These are phyloP conservation scores for Paraurostyla sp. DNA, from an alignment of 73 alveolate species.

Conservation along the genomic window DNA sequence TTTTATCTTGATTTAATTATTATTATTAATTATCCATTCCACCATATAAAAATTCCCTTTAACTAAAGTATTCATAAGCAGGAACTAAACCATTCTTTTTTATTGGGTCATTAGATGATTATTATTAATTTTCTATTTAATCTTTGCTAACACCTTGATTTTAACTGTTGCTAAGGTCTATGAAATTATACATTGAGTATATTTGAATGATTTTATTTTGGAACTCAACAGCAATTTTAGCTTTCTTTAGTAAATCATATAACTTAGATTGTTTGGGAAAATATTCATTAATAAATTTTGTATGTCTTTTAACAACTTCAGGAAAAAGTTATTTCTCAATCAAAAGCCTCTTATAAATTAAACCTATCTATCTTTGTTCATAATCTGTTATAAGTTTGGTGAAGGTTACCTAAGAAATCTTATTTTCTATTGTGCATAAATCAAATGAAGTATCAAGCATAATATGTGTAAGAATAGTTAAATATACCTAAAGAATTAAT, in stretches of 20 bases:
- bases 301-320: conserved; percentile 22
- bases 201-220: background rate
- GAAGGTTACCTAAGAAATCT: background rate
- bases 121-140: background rate
- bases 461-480: background rate
- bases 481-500: background rate
- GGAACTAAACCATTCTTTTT: background rate
- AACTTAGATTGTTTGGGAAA: background rate
- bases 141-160: background rate
- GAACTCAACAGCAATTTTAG: conserved; percentile 13
- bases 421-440: background rate
- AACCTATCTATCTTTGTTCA: background rate
- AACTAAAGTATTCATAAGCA: background rate
- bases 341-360: background rate
- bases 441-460: background rate
- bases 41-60: background rate
- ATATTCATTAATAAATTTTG: background rate
- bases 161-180: background rate
- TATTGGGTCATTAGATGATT: background rate
- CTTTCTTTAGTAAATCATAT: conserved; percentile 9
- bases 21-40: too few species aligned
- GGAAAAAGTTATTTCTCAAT: background rate
- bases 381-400: background rate
- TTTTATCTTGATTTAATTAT: background rate
- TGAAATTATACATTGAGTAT: conserved; percentile 29